Evolutionary conservation across 176 grass and related monocot genomes (phyloP).

Genomic region (Leersia perrieri): DNA sequence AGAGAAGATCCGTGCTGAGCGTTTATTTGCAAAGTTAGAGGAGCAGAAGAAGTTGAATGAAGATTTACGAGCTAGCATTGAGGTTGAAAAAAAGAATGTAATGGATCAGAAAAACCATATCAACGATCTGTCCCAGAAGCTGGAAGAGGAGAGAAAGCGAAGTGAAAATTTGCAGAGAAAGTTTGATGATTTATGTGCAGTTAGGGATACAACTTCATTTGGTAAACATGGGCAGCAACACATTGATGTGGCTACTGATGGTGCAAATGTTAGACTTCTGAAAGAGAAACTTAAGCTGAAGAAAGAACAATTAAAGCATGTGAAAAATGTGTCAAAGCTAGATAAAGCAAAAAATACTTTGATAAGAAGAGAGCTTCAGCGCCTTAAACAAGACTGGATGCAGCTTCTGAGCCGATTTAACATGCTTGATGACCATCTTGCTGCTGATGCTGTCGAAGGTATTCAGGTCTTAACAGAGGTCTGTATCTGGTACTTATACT

Average conservation of each 20-base stretch:
- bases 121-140: conserved; percentile 50
- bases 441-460: conserved; percentile 53
- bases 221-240: conserved; percentile 25
- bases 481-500: conserved; percentile 48
- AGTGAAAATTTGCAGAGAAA: conserved; percentile 45
- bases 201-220: conserved; percentile 29
- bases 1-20: conserved; percentile 47
- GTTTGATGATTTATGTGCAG: conserved; percentile 19
- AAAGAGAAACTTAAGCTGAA: conserved; percentile 93
- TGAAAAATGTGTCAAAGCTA: conserved; percentile 60
- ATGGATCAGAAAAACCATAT: conserved; percentile 40
- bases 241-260: conserved; percentile 30
- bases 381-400: conserved; percentile 67
- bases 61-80: conserved; percentile 41
- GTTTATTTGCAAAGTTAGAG: conserved; percentile 63
- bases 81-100: conserved; percentile 40
- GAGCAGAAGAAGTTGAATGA: conserved; percentile 65
- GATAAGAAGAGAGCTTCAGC: conserved; percentile 63
- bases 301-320: conserved; percentile 75
- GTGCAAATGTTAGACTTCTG: conserved; percentile 58
- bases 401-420: conserved; percentile 64
- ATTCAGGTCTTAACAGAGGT: conserved; percentile 62
- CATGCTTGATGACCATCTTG: conserved; percentile 66
- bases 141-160: conserved; percentile 65
- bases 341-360: conserved; percentile 61